A percentile compares a stretch with the other conserved stretches of the same genome.
These are phyloP conservation scores for Marchantia polymorpha DNA, from an alignment of 225 moss, liverwort and hornwort genomes.

Conservation along the genomic window DNA sequence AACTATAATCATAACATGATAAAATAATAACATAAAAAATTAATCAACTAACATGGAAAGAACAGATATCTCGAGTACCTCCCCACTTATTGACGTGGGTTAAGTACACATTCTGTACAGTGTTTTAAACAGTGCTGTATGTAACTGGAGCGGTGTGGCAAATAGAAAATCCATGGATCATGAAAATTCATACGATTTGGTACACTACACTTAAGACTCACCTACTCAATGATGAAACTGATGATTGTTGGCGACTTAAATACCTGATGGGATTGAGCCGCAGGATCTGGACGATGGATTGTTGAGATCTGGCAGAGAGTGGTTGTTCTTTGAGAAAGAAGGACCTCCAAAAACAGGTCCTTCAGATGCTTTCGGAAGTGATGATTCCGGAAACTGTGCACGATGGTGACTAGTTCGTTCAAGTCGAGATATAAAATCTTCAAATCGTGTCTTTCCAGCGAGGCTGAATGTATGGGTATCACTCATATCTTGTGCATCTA, in stretches of 20 bases:
- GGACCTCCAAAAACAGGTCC: neutral
- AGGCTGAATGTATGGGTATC: too few relatives aligned
- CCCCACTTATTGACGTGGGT: too few relatives aligned
- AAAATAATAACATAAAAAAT: too few relatives aligned
- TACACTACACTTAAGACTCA: neutral
- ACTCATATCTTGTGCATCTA: neutral
- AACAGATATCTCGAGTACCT: too few relatives aligned
- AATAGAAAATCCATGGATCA: too few relatives aligned
- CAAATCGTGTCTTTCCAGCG: neutral
- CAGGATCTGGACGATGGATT: neutral
- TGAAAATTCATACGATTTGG: too few relatives aligned
- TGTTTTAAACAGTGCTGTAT: too few relatives aligned
- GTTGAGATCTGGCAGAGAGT: neutral
- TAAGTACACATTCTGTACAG: too few relatives aligned
- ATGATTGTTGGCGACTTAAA: neutral
- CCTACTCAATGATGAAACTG: neutral
- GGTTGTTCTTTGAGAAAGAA: neutral
- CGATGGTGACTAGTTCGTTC: neutral
- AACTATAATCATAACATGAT: too few relatives aligned
- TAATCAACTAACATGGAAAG: too few relatives aligned
- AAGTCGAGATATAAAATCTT: neutral
- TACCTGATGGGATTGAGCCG: neutral
- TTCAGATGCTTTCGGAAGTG: neutral
- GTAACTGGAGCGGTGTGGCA: too few relatives aligned
- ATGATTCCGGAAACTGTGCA: neutral